Base-by-base conservation (phyloP, 345 rosid genomes). In the Euphorbia lathyris region DNA sequence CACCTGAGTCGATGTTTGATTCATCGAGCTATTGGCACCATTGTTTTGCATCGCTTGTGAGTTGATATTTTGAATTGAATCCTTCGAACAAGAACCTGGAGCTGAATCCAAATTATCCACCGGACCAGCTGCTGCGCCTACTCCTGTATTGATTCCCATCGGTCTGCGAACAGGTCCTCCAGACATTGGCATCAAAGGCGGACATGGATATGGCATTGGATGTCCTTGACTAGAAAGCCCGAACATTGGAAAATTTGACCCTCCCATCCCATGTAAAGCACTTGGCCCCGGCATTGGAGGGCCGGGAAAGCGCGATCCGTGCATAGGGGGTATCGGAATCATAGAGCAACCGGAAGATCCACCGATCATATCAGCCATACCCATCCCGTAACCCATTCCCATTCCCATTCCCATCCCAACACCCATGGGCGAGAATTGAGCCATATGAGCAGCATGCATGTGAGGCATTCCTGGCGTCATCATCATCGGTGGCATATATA, bases 401-500 rank as follows among this genome's bases (percentile, higher is more conserved):
- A 84, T 81, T n/a, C 89, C 87, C 76, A 89, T 69, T 69, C 88
- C 95, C 91, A 90, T 85, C 19, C 92, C 92, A 22, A 79, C 71
- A 19, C 87, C 85, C 79, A 85, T 71, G 51, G 80, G 77, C 5
- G 82, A 71, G 77, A 75, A 85, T 59, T 76, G 87, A 14, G 85
- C 78, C 87, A 82, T 71, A 25, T 83, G 84, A 80, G 85, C 88
- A 52, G 85, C 76, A 55, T 78, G 93, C 83, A 88, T 75, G 45
- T 79, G 93, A 59, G 81, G 92, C 84, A 89, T 82, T 77, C 89
- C 94, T 0, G 86, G 69, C 19, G 90, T 86, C 48, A 82, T 73
- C 90, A 91, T 85, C 88, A 89, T 83, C 4, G 90, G 88, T 64
- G 90, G 88, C 92, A 89, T 78, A 80, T 83, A 88, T 55, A 87